Base-by-base conservation (phyloP, 306 rosid genomes). In the Begonia peltatifolia region DNA sequence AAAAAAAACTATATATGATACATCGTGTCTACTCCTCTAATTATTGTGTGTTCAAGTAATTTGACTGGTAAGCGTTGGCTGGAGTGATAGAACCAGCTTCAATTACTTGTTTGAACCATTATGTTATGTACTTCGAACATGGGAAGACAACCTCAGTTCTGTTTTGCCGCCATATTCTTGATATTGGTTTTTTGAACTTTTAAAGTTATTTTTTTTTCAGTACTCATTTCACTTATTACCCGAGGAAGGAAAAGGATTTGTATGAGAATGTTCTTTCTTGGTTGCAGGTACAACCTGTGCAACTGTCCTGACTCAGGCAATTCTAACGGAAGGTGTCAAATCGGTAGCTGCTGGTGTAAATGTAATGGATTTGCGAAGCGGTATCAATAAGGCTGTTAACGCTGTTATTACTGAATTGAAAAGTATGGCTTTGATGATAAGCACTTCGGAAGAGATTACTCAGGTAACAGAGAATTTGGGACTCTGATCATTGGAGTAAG, bases 251-350 rank as follows among this genome's bases (percentile, higher is more conserved):
- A 50, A 14, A 41, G 2, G 9, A 36, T 47, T 14, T 11, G 25
- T 8, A 2, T 36, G 20, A 38, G 11, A 52, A 59, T 43, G 50
- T 56, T 56, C 42, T 44, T 68, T 60, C 75, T 43, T 72, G 57
- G 35, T 66, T 70, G 50, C 81, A 90, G 97, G 95, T 71, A 90
- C 97, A 55, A 90, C 97, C 41, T 85, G 95, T 80, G 95, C 97
- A 48, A 83, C 95, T 53, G 87, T 90, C 68, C 65, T 90, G 64
- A 80, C 94, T 51, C 95, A 83, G 74, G 95, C 97, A 57, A 83
- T 90, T 70, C 95, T 90, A 54, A 71, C 49, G 1, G 95, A 85
- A 76, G 95, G 97, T 48, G 85, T 94, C 72, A 85, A 85, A 68
- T 86, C 97, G 44, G 62, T 83, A 68, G 95, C 97, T 71, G 83